Conservation (phyloP, 805 yeast species). For the Candida loeiensis region DNA sequence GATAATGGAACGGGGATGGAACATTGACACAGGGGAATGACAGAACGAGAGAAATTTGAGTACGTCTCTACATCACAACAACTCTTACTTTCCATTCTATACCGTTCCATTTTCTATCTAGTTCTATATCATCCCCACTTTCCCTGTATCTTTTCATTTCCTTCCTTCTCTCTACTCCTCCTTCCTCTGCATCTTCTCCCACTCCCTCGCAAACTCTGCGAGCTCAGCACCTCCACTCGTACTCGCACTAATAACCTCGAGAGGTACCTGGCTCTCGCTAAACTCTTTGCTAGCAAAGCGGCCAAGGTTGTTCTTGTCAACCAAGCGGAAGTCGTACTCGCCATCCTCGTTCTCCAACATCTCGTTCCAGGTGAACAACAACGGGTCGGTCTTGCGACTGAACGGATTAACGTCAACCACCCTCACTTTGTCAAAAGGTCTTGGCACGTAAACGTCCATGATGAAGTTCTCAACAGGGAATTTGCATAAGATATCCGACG, state of each 20-base stretch:
- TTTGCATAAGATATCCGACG: conserved; percentile 23
- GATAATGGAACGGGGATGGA: too few species aligned
- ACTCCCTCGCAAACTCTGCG: conserved; percentile 62
- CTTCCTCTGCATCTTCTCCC: conserved; percentile 32
- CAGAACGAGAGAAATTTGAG: too few species aligned
- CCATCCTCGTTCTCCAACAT: conserved; percentile 36
- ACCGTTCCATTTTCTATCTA: not conserved
- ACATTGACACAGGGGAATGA: too few species aligned
- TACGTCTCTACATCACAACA: too few species aligned
- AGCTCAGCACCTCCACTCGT: conserved; percentile 58
- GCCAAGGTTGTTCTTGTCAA: conserved; percentile 65
- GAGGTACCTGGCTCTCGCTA: conserved; percentile 88
- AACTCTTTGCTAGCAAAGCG: conserved; percentile 79
- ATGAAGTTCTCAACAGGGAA: conserved; percentile 41
- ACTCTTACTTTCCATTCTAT: not conserved
- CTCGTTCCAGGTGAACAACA: conserved; percentile 84
- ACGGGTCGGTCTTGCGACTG: conserved; percentile 70
- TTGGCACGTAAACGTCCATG: conserved; percentile 79
- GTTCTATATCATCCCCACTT: not conserved
- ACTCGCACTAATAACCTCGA: conserved; percentile 79
- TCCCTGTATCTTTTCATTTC: not conserved
- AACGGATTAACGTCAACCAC: conserved; percentile 88
- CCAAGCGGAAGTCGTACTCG: conserved; percentile 57
- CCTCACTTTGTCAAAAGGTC: conserved; percentile 62
- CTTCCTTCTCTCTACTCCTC: not conserved